A percentile compares a stretch with the other conserved stretches of the same genome.
phyloP scores from a whole-genome alignment of 805 yeast species.

The Blastobotrys americana region DNA sequence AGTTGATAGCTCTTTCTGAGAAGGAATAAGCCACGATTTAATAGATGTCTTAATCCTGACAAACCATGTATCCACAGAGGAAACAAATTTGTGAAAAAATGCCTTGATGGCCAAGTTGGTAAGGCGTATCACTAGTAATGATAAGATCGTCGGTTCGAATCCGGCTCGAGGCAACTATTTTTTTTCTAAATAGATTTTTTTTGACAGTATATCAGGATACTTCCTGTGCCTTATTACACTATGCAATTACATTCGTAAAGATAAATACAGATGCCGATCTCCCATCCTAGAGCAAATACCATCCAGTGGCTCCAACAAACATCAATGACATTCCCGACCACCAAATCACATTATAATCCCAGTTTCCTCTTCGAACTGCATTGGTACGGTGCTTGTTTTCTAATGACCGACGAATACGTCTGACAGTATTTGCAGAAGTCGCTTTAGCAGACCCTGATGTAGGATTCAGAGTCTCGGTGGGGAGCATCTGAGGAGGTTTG shows the following conservation, averaged over 20 bases:
- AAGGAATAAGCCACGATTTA: no score
- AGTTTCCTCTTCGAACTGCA: slow-evolving; percentile 36
- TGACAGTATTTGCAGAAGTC: slow-evolving; percentile 6
- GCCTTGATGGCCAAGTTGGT: slow-evolving; percentile 65
- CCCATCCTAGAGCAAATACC: slow-evolving; percentile 26
- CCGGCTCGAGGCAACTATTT: slow-evolving; percentile 56
- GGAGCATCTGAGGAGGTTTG: slow-evolving; percentile 93
- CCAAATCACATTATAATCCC: slow-evolving; percentile 29
- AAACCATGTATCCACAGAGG: no score
- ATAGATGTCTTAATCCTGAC: no score
- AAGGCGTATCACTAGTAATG: slow-evolving; percentile 88
- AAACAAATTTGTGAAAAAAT: no score
- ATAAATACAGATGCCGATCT: background rate
- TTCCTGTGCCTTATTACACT: background rate
- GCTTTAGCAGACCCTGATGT: slow-evolving; percentile 36
- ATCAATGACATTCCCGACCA: slow-evolving; percentile 35
- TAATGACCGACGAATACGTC: slow-evolving; percentile 56
- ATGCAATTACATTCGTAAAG: background rate
- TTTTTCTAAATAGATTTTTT: no score
- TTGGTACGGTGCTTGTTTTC: slow-evolving; percentile 76
- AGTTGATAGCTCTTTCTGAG: no score
- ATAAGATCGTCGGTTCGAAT: slow-evolving; percentile 77
- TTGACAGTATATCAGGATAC: no score
- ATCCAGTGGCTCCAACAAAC: slow-evolving; percentile 33
- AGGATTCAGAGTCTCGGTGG: slow-evolving; percentile 87